These are phyloP conservation scores for Brassica juncea DNA, from an alignment of 345 rosid species.

Conservation along the genomic window DNA sequence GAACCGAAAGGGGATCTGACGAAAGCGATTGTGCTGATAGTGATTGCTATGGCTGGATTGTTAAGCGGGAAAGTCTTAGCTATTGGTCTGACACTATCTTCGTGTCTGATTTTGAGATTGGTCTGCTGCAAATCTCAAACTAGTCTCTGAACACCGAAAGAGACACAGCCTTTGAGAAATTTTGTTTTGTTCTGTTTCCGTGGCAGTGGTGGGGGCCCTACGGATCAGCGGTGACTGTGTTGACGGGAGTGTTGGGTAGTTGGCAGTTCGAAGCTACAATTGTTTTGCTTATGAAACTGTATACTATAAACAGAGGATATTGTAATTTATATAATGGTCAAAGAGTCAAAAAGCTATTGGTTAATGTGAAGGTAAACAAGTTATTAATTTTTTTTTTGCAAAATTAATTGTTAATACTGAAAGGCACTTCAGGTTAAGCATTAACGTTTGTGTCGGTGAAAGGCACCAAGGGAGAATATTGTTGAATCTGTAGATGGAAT, in stretches of 20 bases:
- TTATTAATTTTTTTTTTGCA: background rate
- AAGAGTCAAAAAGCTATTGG: conserved; percentile 27
- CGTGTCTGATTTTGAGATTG: conserved; percentile 39
- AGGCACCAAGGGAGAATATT: no score
- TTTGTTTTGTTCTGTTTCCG: background rate
- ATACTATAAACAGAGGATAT: conserved; percentile 5
- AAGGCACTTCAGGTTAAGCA: conserved; percentile 16
- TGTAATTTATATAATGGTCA: conserved; percentile 13
- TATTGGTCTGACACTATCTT: conserved; percentile 52
- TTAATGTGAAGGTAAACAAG: background rate
- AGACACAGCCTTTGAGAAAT: background rate
- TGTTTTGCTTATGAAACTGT: conserved; percentile 43
- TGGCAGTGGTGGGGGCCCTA: conserved; percentile 23
- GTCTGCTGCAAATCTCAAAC: conserved; percentile 33
- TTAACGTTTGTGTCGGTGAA: conserved; percentile 15
- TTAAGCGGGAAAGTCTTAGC: conserved; percentile 57
- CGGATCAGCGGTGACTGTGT: conserved; percentile 19
- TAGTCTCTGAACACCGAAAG: conserved; percentile 17
- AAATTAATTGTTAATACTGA: conserved; percentile 9
- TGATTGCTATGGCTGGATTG: conserved; percentile 67
- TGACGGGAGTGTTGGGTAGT: conserved; percentile 19
- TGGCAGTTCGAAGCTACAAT: conserved; percentile 43
- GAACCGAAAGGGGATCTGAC: conserved; percentile 39
- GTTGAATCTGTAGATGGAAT: no score
- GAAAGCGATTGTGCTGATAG: conserved; percentile 40